Conservation (phyloP, 1,139 yeast species). For the Kodamaea sp. region DNA sequence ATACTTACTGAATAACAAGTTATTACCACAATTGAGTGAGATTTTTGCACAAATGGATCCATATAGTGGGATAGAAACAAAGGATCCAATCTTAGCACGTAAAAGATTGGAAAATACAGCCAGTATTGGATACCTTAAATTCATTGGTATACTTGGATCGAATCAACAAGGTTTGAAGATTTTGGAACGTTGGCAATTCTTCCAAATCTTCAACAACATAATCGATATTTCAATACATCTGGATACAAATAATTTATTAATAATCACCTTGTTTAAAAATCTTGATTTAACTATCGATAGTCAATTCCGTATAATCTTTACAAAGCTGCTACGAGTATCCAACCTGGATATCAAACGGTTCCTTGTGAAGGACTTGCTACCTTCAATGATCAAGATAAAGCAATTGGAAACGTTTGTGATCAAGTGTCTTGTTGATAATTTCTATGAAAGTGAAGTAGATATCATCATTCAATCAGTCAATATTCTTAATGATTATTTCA, state of each 20-base stretch:
- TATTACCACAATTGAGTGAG: constrained; percentile 83
- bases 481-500: constrained; percentile 12
- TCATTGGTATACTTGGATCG: constrained; percentile 69
- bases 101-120: constrained; percentile 60
- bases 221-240: constrained; percentile 46
- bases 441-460: constrained; percentile 61
- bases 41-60: constrained; percentile 85
- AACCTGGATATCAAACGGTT: constrained; percentile 49
- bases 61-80: constrained; percentile 65
- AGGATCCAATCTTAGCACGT: constrained; percentile 69
- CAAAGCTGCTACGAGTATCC: constrained; percentile 60
- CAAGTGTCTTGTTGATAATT: constrained; percentile 57
- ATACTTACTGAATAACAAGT: constrained; percentile 67
- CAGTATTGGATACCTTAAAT: constrained; percentile 71
- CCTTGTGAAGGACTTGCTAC: constrained; percentile 54
- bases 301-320: constrained; percentile 63
- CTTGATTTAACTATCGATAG: constrained; percentile 62
- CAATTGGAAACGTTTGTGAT: constrained; percentile 38
- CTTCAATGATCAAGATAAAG: constrained; percentile 34
- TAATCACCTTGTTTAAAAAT: constrained; percentile 54
- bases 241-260: constrained; percentile 52
- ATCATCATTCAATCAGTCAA: constrained; percentile 39
- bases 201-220: constrained; percentile 74
- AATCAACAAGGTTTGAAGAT: constrained; percentile 60
- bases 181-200: constrained; percentile 78